Base-by-base conservation (phyloP, 768 basidiomycete species). In the Kwoniella sp. region DNA sequence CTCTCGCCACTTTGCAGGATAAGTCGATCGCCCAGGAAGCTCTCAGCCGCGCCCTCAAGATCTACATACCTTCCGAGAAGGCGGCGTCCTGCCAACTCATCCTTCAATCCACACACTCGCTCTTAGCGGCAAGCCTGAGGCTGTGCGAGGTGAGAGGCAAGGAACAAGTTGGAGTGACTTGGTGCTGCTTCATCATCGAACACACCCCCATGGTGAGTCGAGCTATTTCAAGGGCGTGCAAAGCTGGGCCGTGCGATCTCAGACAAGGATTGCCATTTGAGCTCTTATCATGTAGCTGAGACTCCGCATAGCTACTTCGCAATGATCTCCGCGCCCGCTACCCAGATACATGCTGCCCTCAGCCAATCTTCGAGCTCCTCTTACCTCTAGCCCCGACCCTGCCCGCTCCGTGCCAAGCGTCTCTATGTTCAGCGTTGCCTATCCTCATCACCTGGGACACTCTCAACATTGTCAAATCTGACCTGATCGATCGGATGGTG, bases 161-260 rank as follows among this genome's bases (percentile, higher is more conserved):
- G 19, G 32, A 29, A 9, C 31, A 50, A 26, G 46, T 46, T 39
- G 65, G 65, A 3, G 51, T 57, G 1, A 51, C 47, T 5, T 69
- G 67, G 67, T 38, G 53, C 25, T 69, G 67, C 38, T 65, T 65
- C 47, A 53, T 69, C 25, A 57, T 65, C 20, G 34, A 58, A 31
- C 45, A 69, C 38, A 59, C 58, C 3, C 67, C 67, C n/a, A 63
- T 69, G 63, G 67, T 65, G 19, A 56, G 67, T 59, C 23, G 38
- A n/a, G n/a, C n/a, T n/a, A n/a, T n/a, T n/a, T 34, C 20, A 4
- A 49, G n/a, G 4, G 34, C 5, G 25, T 41, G 40, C 40, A 20
- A 12, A 27, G 8, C 4, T 11, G 40, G 14, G 19, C 12, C 41
- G 26, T 25, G 14, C 23, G 23, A 19, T 25, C 19, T 44, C 11